Conservation (phyloP, 495 filamentous ascomycete genomes). For the Daldinia concentrica region DNA sequence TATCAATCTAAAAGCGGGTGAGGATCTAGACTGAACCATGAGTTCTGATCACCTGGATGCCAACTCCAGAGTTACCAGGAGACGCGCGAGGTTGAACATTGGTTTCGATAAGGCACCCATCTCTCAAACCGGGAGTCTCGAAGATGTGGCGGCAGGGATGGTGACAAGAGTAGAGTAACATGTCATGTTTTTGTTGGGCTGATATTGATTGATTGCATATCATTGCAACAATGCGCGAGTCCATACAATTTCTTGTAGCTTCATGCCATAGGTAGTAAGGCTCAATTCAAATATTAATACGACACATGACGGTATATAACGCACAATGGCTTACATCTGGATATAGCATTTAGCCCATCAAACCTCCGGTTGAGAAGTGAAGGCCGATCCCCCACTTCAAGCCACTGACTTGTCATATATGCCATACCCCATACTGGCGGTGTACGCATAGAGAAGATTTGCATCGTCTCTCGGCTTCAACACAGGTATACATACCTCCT, state of each 20-base stretch:
- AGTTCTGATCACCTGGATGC: slow-evolving; percentile 23
- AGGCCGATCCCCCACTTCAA: slow-evolving; percentile 11
- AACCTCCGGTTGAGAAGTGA: slow-evolving; percentile 1
- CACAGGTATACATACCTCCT: too few species aligned
- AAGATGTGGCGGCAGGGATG: background rate
- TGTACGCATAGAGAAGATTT: background rate
- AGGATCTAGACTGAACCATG: slow-evolving; percentile 39
- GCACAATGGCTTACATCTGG: slow-evolving; percentile 21
- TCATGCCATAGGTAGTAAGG: background rate
- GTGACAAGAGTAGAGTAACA: slow-evolving; percentile 5
- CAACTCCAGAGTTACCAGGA: slow-evolving; percentile 25
- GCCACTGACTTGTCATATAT: slow-evolving; percentile 1
- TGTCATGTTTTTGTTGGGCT: slow-evolving; percentile 4
- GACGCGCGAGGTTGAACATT: slow-evolving; percentile 9
- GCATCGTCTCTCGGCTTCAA: background rate
- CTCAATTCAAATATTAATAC: slow-evolving; percentile 4
- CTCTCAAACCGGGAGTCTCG: slow-evolving; percentile 7
- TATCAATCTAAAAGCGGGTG: slow-evolving; percentile 28
- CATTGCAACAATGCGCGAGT: slow-evolving; percentile 24
- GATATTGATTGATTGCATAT: slow-evolving; percentile 12
- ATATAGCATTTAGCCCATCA: slow-evolving; percentile 1
- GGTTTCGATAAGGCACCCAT: slow-evolving; percentile 17
- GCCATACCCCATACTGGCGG: background rate
- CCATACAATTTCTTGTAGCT: background rate
- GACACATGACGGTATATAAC: slow-evolving; percentile 7